Evolutionary conservation across 352 stramenopile genomes (phyloP), one percentile per base, ranked within the genome.

Genomic region (Globisporangium viniferum): DNA sequence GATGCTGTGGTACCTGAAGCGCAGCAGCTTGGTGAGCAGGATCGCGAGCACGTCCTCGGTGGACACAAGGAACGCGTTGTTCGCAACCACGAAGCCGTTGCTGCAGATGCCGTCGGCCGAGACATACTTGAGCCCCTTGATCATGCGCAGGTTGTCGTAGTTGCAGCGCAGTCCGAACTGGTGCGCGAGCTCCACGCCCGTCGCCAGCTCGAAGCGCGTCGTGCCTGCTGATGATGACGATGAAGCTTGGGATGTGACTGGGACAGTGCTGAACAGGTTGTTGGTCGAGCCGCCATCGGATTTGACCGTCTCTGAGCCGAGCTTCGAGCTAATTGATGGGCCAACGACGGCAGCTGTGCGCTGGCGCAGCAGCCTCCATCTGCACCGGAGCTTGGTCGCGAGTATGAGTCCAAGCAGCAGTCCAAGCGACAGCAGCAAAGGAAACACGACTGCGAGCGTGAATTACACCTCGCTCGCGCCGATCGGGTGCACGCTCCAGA

Each of bases 31-130:
- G 27, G 18, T 59, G 33, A 70, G 33, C 31, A 57, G 5, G 46
- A 70, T 64, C 41, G 57, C 64, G 14, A 59, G 64, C 41, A 64
- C 18, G 22, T 70, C 64, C 3, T 59, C 56, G 9, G 27, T 69
- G n/a, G 55, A n/a, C 31, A 70, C 46, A 14, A 70, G 27, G 46
- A 69, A 49, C n/a, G 33, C 12, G 5, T 12, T 22, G 33, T 57
- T 64, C 10, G 22, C 27, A 27, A 69, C 29, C 24, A 58, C 36
- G 46, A 64, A 69, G 39, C 64, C 64, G 48, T 69, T 69, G 54
- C 53, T 62, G 62, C 56, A 62, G 22, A 68, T 27, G 41, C 24
- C 35, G 33, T 46, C 14, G 39, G 14, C 39, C 44, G 36, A 69
- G 5, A 63, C 36, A 27, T 62, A 62, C 46, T 41, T 41, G 18